These are phyloP conservation scores for Pelargonium hybrid DNA, from an alignment of 441 rosid species.

Conservation along the genomic window DNA sequence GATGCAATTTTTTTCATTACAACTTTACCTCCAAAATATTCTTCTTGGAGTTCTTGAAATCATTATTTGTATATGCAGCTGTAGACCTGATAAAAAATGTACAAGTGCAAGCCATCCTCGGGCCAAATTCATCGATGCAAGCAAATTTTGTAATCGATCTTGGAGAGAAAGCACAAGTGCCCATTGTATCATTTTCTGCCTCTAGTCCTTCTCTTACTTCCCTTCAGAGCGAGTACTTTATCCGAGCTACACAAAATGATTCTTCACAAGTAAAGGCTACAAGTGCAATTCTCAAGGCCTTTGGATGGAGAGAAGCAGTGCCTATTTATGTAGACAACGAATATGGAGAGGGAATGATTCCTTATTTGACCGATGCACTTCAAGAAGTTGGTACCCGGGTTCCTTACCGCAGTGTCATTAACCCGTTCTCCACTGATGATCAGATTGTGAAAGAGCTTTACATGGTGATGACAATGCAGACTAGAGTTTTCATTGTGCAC, in stretches of 20 bases:
- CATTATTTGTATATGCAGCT: conserved; percentile 24
- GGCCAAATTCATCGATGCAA: conserved; percentile 40
- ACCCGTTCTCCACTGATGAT: conserved; percentile 26
- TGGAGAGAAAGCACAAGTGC: conserved; percentile 39
- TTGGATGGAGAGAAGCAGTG: conserved; percentile 49
- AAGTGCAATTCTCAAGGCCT: conserved; percentile 31
- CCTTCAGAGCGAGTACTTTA: conserved; percentile 33
- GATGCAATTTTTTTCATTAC: too few relatives aligned
- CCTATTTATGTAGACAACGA: conserved; percentile 38
- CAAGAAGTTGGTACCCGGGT: conserved; percentile 29
- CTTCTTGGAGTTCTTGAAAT: too few relatives aligned
- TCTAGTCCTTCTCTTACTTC: conserved; percentile 41
- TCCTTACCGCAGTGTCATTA: conserved; percentile 33
- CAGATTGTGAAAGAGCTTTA: conserved; percentile 38
- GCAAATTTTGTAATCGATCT: conserved; percentile 38
- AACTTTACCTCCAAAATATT: not conserved
- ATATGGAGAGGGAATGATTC: conserved; percentile 37
- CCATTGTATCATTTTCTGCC: conserved; percentile 51
- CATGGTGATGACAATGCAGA: conserved; percentile 40
- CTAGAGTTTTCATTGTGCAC: conserved; percentile 54
- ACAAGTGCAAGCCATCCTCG: conserved; percentile 51
- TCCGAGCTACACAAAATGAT: conserved; percentile 31
- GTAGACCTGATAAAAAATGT: conserved; percentile 40
- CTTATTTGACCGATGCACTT: conserved; percentile 36
- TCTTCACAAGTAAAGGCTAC: conserved; percentile 40